Percentiles rank a stretch among this genome's conserved stretches.
Evolutionary conservation across 345 rosid genomes (phyloP).

Genomic region (Salix purpurea): DNA sequence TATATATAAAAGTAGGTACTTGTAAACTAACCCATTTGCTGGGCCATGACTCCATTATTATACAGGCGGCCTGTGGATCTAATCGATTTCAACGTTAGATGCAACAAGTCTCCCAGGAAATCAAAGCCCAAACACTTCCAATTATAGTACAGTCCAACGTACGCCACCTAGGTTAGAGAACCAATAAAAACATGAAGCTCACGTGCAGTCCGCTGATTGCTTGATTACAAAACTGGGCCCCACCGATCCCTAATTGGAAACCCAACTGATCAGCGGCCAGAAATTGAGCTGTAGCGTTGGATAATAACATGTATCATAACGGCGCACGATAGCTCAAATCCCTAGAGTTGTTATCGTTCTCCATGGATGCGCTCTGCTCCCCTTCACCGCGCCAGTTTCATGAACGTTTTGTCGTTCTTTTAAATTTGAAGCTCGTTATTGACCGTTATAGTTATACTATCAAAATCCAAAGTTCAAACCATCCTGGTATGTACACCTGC

Average conservation of each 20-base stretch:
- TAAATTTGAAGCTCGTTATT: slow-evolving; percentile 18
- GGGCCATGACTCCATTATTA: background rate
- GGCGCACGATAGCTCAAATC: slow-evolving; percentile 31
- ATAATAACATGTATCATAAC: slow-evolving; percentile 4
- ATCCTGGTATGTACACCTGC: background rate
- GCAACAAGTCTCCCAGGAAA: too few species aligned
- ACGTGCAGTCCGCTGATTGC: background rate
- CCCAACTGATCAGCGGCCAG: slow-evolving; percentile 21
- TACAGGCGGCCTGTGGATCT: background rate
- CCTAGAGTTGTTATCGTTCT: slow-evolving; percentile 21
- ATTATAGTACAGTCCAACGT: background rate
- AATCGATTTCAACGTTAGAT: background rate
- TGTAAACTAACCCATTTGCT: background rate
- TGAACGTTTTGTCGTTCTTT: background rate
- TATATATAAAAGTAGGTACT: too few species aligned
- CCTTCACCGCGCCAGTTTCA: slow-evolving; percentile 34
- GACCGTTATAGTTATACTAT: slow-evolving; percentile 15
- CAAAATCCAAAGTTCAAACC: background rate
- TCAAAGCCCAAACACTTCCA: background rate
- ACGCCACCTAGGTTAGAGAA: background rate
- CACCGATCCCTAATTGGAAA: background rate
- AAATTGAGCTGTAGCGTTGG: background rate
- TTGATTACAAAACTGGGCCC: background rate
- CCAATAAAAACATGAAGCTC: background rate
- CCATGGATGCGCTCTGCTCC: slow-evolving; percentile 35